phyloP scores from a whole-genome alignment of 2,329 filamentous ascomycete genomes.

The Clarireedia homoeocarpa region DNA sequence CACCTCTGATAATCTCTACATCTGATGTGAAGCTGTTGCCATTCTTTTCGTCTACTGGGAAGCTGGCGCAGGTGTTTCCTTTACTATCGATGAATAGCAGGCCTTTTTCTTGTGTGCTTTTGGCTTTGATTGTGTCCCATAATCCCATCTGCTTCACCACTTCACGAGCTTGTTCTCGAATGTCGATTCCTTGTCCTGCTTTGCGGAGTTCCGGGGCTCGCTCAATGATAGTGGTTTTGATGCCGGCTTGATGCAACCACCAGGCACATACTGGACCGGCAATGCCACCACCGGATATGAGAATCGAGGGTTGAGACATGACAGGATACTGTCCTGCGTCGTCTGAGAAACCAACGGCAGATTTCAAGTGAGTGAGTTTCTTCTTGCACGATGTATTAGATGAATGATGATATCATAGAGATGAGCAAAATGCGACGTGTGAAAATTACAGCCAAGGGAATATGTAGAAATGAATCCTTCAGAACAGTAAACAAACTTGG shows the following conservation, averaged over 20 bases:
- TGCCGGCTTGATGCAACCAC: conserved; percentile 37
- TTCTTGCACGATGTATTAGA: not conserved
- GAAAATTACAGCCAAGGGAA: too few species aligned
- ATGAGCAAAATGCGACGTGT: too few species aligned
- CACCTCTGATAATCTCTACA: conserved; percentile 38
- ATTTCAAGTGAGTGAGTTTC: too few species aligned
- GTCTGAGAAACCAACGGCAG: too few species aligned
- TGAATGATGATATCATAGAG: too few species aligned
- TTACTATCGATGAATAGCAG: conserved; percentile 34
- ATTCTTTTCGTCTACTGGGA: conserved; percentile 28
- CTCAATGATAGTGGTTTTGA: conserved; percentile 35
- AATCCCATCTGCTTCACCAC: conserved; percentile 35
- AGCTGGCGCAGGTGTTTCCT: conserved; percentile 31
- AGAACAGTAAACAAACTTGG: too few species aligned
- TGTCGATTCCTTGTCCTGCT: conserved; percentile 45
- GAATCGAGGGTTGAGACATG: conserved; percentile 14
- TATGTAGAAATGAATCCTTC: too few species aligned
- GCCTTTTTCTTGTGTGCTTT: conserved; percentile 36
- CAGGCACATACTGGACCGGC: conserved; percentile 38
- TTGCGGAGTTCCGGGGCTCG: conserved; percentile 35
- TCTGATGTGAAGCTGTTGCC: conserved; percentile 33
- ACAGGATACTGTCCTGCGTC: too few species aligned
- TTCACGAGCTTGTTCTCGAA: conserved; percentile 36
- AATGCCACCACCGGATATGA: conserved; percentile 31
- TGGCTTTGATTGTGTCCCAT: conserved; percentile 32